Evolutionary conservation across 2,329 filamentous ascomycete genomes (phyloP).

Genomic region (Cladophialophora bantiana): DNA sequence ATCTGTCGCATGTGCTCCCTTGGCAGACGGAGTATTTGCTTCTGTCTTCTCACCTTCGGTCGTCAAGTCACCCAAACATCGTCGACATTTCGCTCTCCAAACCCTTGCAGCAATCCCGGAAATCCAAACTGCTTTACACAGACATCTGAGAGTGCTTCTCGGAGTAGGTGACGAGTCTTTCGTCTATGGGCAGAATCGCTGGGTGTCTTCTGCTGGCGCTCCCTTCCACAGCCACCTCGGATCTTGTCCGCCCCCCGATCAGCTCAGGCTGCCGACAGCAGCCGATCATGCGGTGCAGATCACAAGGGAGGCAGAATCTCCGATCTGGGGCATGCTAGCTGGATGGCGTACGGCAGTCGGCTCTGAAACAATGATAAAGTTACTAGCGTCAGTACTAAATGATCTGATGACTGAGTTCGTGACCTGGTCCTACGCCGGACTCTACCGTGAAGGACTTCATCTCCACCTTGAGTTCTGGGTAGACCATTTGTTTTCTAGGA

Average conservation of each 20-base stretch:
- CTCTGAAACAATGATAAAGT: slow-evolving; percentile 60
- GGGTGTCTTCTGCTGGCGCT: slow-evolving; percentile 11
- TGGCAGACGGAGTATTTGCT: slow-evolving; percentile 20
- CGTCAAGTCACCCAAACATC: slow-evolving; percentile 28
- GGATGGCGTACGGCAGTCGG: slow-evolving; percentile 51
- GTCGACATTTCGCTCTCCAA: slow-evolving; percentile 21
- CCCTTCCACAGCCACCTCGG: slow-evolving; percentile 33
- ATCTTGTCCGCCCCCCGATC: slow-evolving; percentile 23
- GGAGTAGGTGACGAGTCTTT: slow-evolving; percentile 32
- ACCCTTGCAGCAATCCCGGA: slow-evolving; percentile 23
- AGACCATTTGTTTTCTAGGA: slow-evolving; percentile 60
- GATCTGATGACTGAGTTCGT: slow-evolving; percentile 64
- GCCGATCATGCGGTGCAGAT: slow-evolving; percentile 26
- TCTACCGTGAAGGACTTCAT: slow-evolving; percentile 60
- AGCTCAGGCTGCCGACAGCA: slow-evolving; percentile 29
- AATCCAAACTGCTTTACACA: slow-evolving; percentile 17
- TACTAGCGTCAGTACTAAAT: slow-evolving; percentile 66
- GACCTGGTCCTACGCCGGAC: slow-evolving; percentile 61
- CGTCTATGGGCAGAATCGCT: slow-evolving; percentile 24
- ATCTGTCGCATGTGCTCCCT: neutral
- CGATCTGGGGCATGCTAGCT: slow-evolving; percentile 26
- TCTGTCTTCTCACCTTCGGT: slow-evolving; percentile 31
- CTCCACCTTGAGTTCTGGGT: slow-evolving; percentile 63
- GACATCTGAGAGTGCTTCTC: slow-evolving; percentile 30
- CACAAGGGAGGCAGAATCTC: slow-evolving; percentile 23